These are phyloP conservation scores for Ustilago cynodontis DNA, from an alignment of 1,284 basidiomycete genomes.

Conservation along the genomic window DNA sequence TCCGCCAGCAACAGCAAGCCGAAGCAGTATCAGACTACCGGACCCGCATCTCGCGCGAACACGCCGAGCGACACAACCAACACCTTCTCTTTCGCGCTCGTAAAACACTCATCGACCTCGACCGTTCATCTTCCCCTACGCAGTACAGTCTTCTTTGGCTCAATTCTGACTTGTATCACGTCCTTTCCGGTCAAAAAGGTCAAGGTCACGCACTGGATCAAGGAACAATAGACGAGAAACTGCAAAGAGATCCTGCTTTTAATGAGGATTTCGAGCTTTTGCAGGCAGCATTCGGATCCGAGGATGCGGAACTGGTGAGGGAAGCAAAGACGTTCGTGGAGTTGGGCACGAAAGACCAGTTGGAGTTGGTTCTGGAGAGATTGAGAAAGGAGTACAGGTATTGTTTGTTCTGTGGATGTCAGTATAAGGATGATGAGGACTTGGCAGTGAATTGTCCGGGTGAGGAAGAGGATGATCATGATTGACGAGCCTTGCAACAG, in stretches of 20 bases:
- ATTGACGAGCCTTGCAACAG: slow-evolving; percentile 10
- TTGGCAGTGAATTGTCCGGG: slow-evolving; percentile 48
- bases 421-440: slow-evolving; percentile 22
- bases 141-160: slow-evolving; percentile 59
- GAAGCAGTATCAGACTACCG: slow-evolving; percentile 32
- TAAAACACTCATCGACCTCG: slow-evolving; percentile 42
- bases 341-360: slow-evolving; percentile 21
- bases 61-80: slow-evolving; percentile 32
- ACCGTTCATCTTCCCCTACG: slow-evolving; percentile 11
- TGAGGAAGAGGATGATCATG: slow-evolving; percentile 47
- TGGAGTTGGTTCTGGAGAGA: slow-evolving; percentile 30
- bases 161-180: slow-evolving; percentile 25
- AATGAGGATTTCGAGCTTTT: slow-evolving; percentile 31
- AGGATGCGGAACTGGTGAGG: background rate
- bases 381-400: slow-evolving; percentile 35
- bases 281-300: slow-evolving; percentile 18
- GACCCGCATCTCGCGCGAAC: slow-evolving; percentile 22
- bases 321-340: slow-evolving; percentile 31
- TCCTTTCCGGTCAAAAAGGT: slow-evolving; percentile 22
- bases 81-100: slow-evolving; percentile 42
- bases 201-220: background rate
- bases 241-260: slow-evolving; percentile 24
- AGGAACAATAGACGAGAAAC: slow-evolving; percentile 28
- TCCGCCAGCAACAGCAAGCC: background rate
- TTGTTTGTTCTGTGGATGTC: slow-evolving; percentile 56